Base-by-base conservation (phyloP, 306 rosid genomes). In the Quercus robur region DNA sequence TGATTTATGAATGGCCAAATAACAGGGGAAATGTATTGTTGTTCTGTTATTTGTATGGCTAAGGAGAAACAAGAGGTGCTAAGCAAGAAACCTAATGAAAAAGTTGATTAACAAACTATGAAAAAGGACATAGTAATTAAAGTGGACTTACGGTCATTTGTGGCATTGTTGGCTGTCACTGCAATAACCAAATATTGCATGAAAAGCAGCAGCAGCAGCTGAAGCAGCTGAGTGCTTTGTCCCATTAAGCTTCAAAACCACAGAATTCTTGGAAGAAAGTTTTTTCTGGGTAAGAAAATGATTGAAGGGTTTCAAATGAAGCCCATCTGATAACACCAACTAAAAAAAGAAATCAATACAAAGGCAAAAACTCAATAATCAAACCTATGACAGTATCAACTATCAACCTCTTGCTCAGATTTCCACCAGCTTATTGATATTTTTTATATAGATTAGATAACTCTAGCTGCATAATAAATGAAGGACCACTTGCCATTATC, bases 61-160 rank as follows among this genome's bases (percentile, higher is more conserved):
- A 63, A 64, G 44, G 8, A 64, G 70, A 30, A 30, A 2, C 9
- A 26, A 12, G 18, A 62, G 7, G 31, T 14, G 3, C 38, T 26
- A 11, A 26, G 19, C 33, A 62, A 14, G 17, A 25, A 62, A 62
- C 15, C 31, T 62, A 5, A 19, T 18, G 21, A 33, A 67, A 49
- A 67, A 67, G 17, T 33, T 67, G 26, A 31, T 33, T 19, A 19
- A 67, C 7, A 70, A 51, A 15, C 28, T 6, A 38, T 62, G 62
- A 13, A 71, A 70, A 49, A 56, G 12, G 41, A 6, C 13, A 66
- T 17, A 38, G 58, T 12, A 25, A 35, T 49, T 35, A 10, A 44
- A 30, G 23, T 23, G 71, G 68, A 75, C 82, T 82, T 73, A 82
- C 85, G 26, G 62, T 82, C 85, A 10, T 1, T 49, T 49, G 0